Base-by-base conservation (phyloP, 257 asterid species). In the Solanum bulbocastanum region DNA sequence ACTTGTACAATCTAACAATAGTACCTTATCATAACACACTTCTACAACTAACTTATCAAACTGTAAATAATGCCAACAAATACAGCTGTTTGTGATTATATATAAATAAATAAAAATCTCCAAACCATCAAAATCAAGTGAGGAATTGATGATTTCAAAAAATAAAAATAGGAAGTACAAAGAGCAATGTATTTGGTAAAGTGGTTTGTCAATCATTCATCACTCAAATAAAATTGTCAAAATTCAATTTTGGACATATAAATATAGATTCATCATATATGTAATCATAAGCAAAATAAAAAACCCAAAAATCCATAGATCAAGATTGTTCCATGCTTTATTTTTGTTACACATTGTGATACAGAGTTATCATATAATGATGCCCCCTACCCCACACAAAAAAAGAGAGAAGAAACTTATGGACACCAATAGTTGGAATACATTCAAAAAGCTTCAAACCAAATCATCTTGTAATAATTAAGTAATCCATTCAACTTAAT, bases 1-100 rank as follows among this genome's bases (percentile, higher is more conserved):
- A 81, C 40, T 81, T 27, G 85, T 81, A 46, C 68, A 46, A 87
- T 30, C 30, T 30, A 30, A 30, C 30, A 30, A 30, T 30, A 30
- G 30, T 86, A 91, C 14, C 73, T 85, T 83, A 44, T 88, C 68
- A 87, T 40, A 72, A 30, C 92, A 90, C 76, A 88, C 68, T 40
- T 68, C 42, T 84, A 86, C 74, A 23, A 49, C 85, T 42, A 78
- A 42, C 87, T 69, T 56, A 73, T 37, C 69, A 74, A 27, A 56
- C 8, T 76, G 1, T 42, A 27, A 81, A 27, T 49, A 81, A 81
- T 16, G 66, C 85, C 60, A 46, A 81, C 20, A 46, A 27, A 44
- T 81, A 81, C 85, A 81, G 85, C 85, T 81, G 25, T 81, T 81
- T 46, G 16, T 27, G 18, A 42, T 25, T 2, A 78, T 6, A 14